These are phyloP conservation scores for Helianthus tuberosus DNA, from an alignment of 129 eudicot genomes.

Conservation along the genomic window DNA sequence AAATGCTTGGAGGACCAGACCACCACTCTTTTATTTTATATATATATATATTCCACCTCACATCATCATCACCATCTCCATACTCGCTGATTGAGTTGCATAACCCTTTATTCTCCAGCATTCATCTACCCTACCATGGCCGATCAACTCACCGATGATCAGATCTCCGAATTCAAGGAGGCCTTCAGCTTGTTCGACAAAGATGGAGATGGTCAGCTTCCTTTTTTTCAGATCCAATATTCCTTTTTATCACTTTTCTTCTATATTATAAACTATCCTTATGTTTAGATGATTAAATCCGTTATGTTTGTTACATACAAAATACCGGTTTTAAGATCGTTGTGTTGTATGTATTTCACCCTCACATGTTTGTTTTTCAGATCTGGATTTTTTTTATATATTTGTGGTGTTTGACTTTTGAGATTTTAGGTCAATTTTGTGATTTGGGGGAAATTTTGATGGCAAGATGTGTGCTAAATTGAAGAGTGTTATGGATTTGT, in stretches of 20 bases:
- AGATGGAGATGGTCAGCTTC: constrained; percentile 59
- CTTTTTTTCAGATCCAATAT: constrained; percentile 6
- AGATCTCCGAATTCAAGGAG: constrained; percentile 73
- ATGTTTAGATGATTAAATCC: no score
- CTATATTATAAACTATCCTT: neutral
- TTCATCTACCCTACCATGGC: constrained; percentile 46
- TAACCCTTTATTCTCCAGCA: constrained; percentile 2
- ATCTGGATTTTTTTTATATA: constrained; percentile 24
- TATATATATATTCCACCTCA: neutral
- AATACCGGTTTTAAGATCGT: neutral
- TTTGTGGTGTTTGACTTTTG: constrained; percentile 29
- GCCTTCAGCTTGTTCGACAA: constrained; percentile 69
- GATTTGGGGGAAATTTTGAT: neutral
- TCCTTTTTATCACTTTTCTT: neutral
- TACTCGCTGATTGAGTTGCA: neutral
- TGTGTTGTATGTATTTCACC: neutral
- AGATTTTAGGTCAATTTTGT: neutral
- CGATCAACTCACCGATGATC: constrained; percentile 65
- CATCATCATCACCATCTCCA: constrained; percentile 12
- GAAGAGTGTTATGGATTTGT: neutral
- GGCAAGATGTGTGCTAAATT: neutral
- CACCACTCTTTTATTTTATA: no score
- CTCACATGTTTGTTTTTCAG: constrained; percentile 2
- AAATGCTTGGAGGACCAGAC: no score
- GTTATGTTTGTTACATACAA: no score